These are phyloP conservation scores for Phylloboletellus chloephorus DNA, from an alignment of 1,284 basidiomycete genomes.

Conservation along the genomic window DNA sequence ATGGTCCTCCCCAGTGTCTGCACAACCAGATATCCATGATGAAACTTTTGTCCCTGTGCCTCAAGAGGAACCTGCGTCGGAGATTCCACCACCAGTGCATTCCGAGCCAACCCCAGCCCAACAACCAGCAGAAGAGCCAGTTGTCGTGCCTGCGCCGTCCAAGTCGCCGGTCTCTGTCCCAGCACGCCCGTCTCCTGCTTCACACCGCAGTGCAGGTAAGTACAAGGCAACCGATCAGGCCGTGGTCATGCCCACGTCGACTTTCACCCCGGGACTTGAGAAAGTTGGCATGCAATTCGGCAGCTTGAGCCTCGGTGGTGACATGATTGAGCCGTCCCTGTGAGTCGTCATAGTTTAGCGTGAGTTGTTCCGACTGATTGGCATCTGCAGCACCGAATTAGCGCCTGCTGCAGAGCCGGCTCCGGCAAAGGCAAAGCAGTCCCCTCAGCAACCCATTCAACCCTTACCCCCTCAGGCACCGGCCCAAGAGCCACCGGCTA, in stretches of 20 bases:
- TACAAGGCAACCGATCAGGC: constrained; percentile 69
- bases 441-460: constrained; percentile 41
- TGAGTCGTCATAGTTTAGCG: constrained; percentile 29
- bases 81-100: constrained; percentile 8
- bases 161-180: constrained; percentile 34
- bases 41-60: constrained; percentile 5
- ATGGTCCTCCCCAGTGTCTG: constrained; percentile 34
- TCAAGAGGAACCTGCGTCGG: constrained; percentile 21
- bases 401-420: constrained; percentile 28
- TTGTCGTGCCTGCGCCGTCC: constrained; percentile 20
- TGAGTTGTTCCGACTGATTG: constrained; percentile 9
- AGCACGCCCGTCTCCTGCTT: constrained; percentile 43
- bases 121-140: constrained; percentile 18
- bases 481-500: constrained; percentile 25
- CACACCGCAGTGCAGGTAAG: constrained; percentile 52
- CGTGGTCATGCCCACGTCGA: constrained; percentile 64
- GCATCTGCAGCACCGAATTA: constrained; percentile 18
- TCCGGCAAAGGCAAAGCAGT: constrained; percentile 42
- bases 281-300: constrained; percentile 83
- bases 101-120: constrained; percentile 13
- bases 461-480: constrained; percentile 24
- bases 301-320: constrained; percentile 65
- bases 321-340: constrained; percentile 49
- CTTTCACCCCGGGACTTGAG: constrained; percentile 56
- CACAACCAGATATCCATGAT: constrained; percentile 20